Conservation (phyloP, 73 alveolate species). For the Tetrahymena elliotti region DNA sequence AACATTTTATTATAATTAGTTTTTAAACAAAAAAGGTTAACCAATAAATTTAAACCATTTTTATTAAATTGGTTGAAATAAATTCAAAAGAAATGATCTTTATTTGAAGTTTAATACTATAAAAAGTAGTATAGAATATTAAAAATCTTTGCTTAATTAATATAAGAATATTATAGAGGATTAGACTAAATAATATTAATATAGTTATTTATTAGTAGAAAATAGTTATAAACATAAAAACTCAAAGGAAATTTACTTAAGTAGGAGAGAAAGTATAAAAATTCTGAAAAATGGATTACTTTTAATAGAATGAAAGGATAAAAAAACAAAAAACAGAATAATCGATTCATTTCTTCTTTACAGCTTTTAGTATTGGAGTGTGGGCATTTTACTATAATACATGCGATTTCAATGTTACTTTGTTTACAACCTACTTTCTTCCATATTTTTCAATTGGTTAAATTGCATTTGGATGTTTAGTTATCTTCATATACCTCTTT, state of each 20-base stretch:
- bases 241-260: neutral
- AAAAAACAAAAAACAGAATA: neutral
- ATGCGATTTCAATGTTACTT: neutral
- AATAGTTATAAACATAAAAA: too few species aligned
- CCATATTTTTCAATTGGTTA: neutral
- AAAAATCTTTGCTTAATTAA: too few species aligned
- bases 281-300: neutral
- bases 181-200: too few species aligned
- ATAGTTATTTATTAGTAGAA: too few species aligned
- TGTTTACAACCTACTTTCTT: neutral
- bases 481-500: neutral
- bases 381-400: neutral
- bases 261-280: neutral
- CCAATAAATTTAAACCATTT: too few species aligned
- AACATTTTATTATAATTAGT: too few species aligned
- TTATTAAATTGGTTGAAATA: too few species aligned
- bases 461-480: neutral
- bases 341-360: neutral
- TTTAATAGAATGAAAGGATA: neutral
- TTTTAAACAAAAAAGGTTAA: too few species aligned
- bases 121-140: too few species aligned
- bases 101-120: too few species aligned
- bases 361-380: neutral
- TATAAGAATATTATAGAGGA: too few species aligned
- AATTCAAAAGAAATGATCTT: too few species aligned